These are phyloP conservation scores for Camellia lanceoleosa DNA, from an alignment of 148 eudicot species.

Conservation along the genomic window DNA sequence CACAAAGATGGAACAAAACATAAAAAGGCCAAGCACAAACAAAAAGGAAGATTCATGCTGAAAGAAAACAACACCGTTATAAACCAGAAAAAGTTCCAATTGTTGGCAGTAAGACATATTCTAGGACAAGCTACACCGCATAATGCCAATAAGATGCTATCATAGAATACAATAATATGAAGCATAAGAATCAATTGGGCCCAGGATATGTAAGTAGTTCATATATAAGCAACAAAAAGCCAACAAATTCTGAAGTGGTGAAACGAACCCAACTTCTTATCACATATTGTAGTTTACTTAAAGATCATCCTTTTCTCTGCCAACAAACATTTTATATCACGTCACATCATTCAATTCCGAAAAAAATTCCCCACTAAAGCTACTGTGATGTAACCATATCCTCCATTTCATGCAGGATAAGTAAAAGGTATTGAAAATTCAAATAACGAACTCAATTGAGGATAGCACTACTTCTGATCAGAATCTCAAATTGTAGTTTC, in stretches of 20 bases:
- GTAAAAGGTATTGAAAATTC: too few relatives aligned
- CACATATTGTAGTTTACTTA: too few relatives aligned
- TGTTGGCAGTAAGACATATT: slow-evolving; percentile 12
- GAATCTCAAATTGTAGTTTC: slow-evolving; percentile 15
- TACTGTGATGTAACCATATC: too few relatives aligned
- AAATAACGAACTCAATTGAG: too few relatives aligned
- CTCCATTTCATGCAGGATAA: too few relatives aligned
- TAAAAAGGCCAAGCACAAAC: slow-evolving; percentile 21
- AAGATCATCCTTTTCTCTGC: too few relatives aligned
- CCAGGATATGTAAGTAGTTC: slow-evolving; percentile 11
- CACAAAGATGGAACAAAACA: slow-evolving; percentile 11
- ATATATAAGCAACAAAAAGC: not conserved
- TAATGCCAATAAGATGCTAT: slow-evolving; percentile 9
- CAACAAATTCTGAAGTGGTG: slow-evolving; percentile 23
- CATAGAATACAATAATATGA: not conserved
- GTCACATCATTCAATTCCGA: too few relatives aligned
- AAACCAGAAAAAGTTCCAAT: slow-evolving; percentile 12
- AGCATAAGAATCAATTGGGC: slow-evolving; percentile 24
- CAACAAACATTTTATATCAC: too few relatives aligned
- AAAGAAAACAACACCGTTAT: slow-evolving; percentile 26
- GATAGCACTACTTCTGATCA: too few relatives aligned
- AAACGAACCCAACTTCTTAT: slow-evolving; percentile 20
- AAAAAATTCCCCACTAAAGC: too few relatives aligned
- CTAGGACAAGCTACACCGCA: slow-evolving; percentile 19
- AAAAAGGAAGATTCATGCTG: slow-evolving; percentile 24